Evolutionary conservation across 345 rosid genomes (phyloP).

Genomic region (Camelina hispida): DNA sequence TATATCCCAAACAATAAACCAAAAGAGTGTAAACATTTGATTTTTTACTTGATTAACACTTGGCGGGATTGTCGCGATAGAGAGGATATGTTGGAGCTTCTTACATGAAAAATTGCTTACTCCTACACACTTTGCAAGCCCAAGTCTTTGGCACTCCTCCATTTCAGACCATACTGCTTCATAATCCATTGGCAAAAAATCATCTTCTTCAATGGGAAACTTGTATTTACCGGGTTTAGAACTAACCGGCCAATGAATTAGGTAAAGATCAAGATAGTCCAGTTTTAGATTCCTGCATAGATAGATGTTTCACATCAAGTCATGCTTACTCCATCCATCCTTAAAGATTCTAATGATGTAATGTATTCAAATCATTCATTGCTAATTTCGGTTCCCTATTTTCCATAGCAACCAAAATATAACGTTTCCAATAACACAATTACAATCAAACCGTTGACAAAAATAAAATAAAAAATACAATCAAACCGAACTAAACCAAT

Average conservation of each 20-base stretch:
- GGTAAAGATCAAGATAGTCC: conserved; percentile 74
- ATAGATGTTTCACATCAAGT: background rate
- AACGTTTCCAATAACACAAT: no score
- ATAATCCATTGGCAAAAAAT: conserved; percentile 67
- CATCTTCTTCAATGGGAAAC: conserved; percentile 72
- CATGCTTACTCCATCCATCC: background rate
- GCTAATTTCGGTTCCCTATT: no score
- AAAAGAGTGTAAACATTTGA: background rate
- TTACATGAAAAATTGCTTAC: conserved; percentile 85
- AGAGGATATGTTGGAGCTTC: conserved; percentile 64
- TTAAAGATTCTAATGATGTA: no score
- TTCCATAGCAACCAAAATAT: no score
- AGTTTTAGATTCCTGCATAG: conserved; percentile 62
- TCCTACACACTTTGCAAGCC: conserved; percentile 75
- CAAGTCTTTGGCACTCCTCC: conserved; percentile 72
- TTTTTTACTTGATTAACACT: conserved; percentile 72
- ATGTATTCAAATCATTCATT: no score
- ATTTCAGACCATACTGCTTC: conserved; percentile 73
- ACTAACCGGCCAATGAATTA: conserved; percentile 91
- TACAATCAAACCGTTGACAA: no score
- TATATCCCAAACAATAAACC: background rate
- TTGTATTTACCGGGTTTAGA: conserved; percentile 61
- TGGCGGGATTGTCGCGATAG: conserved; percentile 72
- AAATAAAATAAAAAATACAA: no score
- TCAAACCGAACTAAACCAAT: no score